A percentile compares a stretch with the other conserved stretches of the same genome.
phyloP scores from a whole-genome alignment of 208 protist species.

The Acanthamoeba sp. region DNA sequence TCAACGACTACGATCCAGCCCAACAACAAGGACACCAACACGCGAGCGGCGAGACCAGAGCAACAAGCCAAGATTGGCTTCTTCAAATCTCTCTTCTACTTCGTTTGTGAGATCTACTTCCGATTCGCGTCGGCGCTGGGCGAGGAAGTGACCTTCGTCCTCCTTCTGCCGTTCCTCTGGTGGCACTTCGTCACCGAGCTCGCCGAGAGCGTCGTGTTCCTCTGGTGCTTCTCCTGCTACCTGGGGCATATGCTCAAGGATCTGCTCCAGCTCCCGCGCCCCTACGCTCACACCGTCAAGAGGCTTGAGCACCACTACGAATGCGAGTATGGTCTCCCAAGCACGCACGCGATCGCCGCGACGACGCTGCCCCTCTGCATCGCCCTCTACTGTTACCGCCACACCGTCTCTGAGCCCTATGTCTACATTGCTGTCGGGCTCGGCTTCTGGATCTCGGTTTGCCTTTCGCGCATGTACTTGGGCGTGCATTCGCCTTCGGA shows the following conservation, averaged over 20 bases:
- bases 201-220: background rate
- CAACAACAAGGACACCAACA: background rate
- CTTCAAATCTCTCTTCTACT: background rate
- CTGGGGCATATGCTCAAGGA: constrained; percentile 23
- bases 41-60: background rate
- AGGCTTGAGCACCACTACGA: constrained; percentile 22
- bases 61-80: background rate
- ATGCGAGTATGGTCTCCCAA: background rate
- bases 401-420: constrained; percentile 2
- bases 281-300: background rate
- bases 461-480: background rate
- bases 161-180: constrained; percentile 13
- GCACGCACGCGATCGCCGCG: constrained; percentile 20
- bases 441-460: constrained; percentile 7
- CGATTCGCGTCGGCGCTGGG: constrained; percentile 13
- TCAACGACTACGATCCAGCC: background rate
- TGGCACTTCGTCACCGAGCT: constrained; percentile 32
- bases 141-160: constrained; percentile 12
- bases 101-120: constrained; percentile 18
- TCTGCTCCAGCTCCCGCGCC: background rate
- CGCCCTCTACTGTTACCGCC: constrained; percentile 1
- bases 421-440: background rate
- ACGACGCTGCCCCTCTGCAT: constrained; percentile 28
- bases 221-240: constrained; percentile 35
- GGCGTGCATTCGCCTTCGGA: constrained; percentile 12